Evolutionary conservation across 1,139 yeast species (phyloP), one percentile per base, ranked within the genome.

Genomic region (Suzukiozyma palmioleophila): DNA sequence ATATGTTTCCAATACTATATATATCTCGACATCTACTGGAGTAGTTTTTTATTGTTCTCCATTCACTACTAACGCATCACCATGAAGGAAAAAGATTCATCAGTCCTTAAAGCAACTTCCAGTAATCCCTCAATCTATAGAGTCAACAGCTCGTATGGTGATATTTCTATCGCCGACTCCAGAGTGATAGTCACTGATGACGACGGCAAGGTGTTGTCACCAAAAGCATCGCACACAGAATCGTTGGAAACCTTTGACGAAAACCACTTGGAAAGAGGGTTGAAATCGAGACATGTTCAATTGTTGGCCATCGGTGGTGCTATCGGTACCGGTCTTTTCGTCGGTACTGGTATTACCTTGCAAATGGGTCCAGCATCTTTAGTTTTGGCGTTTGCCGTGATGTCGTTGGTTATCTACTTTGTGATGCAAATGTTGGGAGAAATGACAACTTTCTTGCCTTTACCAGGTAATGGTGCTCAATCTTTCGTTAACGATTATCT

Each of bases 381-480:
- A 35, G 59, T 77, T 11, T 53, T 72, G 15, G 67, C 77, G 12
- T 77, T 74, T 54, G 37, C 69, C 15, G 57, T 78, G 39, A 67
- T 79, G 68, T 69, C 81, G 21, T 51, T 69, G 16, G 69, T 78
- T 38, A 73, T 79, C 33, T 79, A 69, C 63, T 64, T 70, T 26
- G 75, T 79, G 35, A 76, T 78, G 78, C 77, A 76, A 47, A 66
- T 69, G 56, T 58, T 80, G 43, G 83, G 78, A 16, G 87, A 79
- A 53, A 78, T 80, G 81, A 76, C 79, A 12, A 68, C 79, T 8
- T 78, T 69, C 46, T 61, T 78, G 37, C 86, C 86, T 0, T 46
- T 66, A 25, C 69, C 72, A 2, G 77, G 77, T 47, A 62, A 65
- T 52, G 72, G 72, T 24, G 63, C 73, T 18, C 68, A 63, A 39